Conservation (phyloP, 306 rosid genomes). For the Astragalus membranaceus region DNA sequence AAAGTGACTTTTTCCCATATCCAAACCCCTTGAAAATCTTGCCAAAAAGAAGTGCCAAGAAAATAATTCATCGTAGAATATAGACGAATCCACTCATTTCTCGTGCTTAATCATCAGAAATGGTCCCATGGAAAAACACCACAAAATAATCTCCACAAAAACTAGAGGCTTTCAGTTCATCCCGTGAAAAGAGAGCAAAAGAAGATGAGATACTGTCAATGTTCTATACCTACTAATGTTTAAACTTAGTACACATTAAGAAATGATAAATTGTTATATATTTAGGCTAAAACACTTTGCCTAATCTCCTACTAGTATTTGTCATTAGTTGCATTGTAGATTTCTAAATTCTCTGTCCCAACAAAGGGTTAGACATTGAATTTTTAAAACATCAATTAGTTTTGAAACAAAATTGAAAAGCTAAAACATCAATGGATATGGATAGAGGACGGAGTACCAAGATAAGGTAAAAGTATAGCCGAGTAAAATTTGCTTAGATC, state of each 20-base stretch:
- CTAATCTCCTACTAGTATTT: too few relatives aligned
- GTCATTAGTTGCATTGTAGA: too few relatives aligned
- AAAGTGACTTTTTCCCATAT: background rate
- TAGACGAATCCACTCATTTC: background rate
- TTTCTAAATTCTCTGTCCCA: too few relatives aligned
- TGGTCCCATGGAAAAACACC: background rate
- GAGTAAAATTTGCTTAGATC: slow-evolving; percentile 6
- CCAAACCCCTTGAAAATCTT: background rate
- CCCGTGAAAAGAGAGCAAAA: background rate
- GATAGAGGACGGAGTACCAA: too few relatives aligned
- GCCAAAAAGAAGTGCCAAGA: background rate
- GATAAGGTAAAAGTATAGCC: background rate
- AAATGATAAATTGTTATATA: too few relatives aligned
- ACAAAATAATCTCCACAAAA: background rate
- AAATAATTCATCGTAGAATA: background rate
- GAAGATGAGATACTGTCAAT: background rate
- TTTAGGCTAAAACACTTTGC: too few relatives aligned
- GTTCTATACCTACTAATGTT: too few relatives aligned
- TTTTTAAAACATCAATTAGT: too few relatives aligned
- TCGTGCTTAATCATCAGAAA: background rate
- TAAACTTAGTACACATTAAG: too few relatives aligned
- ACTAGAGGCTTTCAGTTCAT: background rate
- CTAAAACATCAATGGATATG: too few relatives aligned
- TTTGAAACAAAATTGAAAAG: too few relatives aligned
- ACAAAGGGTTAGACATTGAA: too few relatives aligned